Conservation (phyloP, 306 rosid species). For the Castanospermum australe region DNA sequence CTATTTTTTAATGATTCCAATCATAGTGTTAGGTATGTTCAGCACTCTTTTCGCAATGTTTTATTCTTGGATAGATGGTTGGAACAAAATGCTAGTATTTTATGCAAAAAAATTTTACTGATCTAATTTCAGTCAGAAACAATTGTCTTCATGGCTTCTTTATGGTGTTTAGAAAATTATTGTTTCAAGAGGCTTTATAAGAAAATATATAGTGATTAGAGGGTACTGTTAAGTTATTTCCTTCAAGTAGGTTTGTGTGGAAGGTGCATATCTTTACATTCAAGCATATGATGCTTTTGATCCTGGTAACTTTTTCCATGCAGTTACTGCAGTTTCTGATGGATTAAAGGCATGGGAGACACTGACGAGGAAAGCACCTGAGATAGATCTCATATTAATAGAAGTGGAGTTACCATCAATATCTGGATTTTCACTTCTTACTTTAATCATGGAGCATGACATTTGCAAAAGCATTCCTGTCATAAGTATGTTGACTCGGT, state of each 20-base stretch:
- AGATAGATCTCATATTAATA: conserved; percentile 68
- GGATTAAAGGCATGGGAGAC: conserved; percentile 86
- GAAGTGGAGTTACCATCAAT: conserved; percentile 79
- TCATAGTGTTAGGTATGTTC: too few species aligned
- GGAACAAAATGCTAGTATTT: background rate
- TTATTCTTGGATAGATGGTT: too few species aligned
- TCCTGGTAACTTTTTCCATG: conserved; percentile 1
- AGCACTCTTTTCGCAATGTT: background rate
- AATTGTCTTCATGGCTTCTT: background rate
- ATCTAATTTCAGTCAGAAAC: background rate
- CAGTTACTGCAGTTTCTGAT: conserved; percentile 75
- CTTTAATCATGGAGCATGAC: conserved; percentile 65
- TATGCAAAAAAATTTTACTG: background rate
- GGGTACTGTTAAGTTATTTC: background rate
- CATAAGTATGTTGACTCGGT: conserved; percentile 57
- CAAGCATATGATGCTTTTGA: background rate
- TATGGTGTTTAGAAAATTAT: background rate
- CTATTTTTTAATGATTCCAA: too few species aligned
- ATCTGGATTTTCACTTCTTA: conserved; percentile 77
- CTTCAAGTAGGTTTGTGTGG: background rate
- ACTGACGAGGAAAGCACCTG: conserved; percentile 52
- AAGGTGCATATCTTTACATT: background rate
- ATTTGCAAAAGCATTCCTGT: conserved; percentile 75
- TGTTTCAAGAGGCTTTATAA: background rate
- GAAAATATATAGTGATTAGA: background rate